A percentile compares a stretch with the other conserved stretches of the same genome.
Conservation (phyloP, 2,329 filamentous ascomycete genomes). For the Claviceps pazoutovae region DNA sequence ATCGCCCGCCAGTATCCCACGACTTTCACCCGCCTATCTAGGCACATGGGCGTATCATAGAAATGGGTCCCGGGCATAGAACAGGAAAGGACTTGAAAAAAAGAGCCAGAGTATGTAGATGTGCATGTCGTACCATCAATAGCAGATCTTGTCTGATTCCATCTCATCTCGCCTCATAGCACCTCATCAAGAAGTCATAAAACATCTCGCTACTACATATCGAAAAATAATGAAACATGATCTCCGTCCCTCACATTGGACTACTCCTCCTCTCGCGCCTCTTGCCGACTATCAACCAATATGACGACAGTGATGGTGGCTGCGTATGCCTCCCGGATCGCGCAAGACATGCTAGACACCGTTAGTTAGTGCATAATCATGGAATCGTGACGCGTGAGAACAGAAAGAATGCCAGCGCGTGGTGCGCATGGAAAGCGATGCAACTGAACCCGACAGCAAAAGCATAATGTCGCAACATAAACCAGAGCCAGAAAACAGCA, state of each 20-base stretch:
- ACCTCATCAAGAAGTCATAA: conserved; percentile 3
- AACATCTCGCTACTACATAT: neutral
- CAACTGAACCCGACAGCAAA: too few relatives aligned
- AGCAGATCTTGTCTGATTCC: neutral
- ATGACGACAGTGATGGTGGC: conserved; percentile 61
- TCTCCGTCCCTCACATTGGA: neutral
- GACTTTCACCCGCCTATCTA: too few relatives aligned
- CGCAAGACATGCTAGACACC: conserved; percentile 49
- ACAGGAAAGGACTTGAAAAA: too few relatives aligned
- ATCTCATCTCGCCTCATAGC: neutral
- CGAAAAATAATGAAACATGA: neutral
- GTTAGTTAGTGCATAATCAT: conserved; percentile 2
- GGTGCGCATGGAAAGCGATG: too few relatives aligned
- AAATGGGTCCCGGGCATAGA: too few relatives aligned
- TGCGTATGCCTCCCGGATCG: conserved; percentile 62
- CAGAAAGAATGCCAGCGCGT: too few relatives aligned
- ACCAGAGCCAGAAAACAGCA: too few relatives aligned
- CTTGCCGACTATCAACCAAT: conserved; percentile 39
- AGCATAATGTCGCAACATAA: too few relatives aligned
- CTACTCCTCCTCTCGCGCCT: conserved; percentile 26
- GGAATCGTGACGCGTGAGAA: too few relatives aligned
- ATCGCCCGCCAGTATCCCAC: too few relatives aligned
- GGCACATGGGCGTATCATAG: too few relatives aligned
- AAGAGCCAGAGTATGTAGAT: too few relatives aligned
- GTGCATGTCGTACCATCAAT: conserved; percentile 4